Percentiles rank a stretch among this genome's conserved stretches.
These are phyloP conservation scores for Penicillium ochrochloron DNA, from an alignment of 495 filamentous ascomycete species.

Conservation along the genomic window DNA sequence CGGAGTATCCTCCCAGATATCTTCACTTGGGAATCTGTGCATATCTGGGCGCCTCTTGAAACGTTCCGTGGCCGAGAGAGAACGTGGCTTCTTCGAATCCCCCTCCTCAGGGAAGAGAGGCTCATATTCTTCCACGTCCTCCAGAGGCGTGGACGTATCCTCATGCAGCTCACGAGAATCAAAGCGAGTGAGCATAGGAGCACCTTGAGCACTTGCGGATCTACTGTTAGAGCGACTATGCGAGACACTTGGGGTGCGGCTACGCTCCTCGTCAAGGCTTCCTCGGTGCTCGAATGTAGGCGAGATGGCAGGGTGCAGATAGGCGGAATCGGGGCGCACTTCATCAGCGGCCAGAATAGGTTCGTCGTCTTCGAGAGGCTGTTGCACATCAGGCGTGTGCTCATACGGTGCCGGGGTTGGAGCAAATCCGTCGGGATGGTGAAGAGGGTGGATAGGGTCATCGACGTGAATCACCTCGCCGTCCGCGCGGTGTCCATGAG, in stretches of 20 bases:
- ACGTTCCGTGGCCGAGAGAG: slow-evolving; percentile 61
- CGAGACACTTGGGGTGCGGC: slow-evolving; percentile 56
- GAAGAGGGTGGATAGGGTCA: slow-evolving; percentile 64
- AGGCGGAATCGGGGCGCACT: slow-evolving; percentile 75
- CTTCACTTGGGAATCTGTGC: slow-evolving; percentile 87
- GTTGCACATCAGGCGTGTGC: slow-evolving; percentile 12
- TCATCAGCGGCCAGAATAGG: slow-evolving; percentile 94
- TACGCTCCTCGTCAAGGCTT: slow-evolving; percentile 62
- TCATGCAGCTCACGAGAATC: slow-evolving; percentile 58
- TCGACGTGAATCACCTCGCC: slow-evolving; percentile 76
- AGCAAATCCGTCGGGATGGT: slow-evolving; percentile 65
- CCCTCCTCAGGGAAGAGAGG: slow-evolving; percentile 87
- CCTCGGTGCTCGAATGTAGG: slow-evolving; percentile 64
- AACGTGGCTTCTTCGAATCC: slow-evolving; percentile 59
- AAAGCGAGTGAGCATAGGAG: slow-evolving; percentile 51
- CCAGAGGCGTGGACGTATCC: slow-evolving; percentile 69
- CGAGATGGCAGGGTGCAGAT: slow-evolving; percentile 73
- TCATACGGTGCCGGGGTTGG: slow-evolving; percentile 33
- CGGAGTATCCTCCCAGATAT: slow-evolving; percentile 97
- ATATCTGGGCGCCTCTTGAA: slow-evolving; percentile 65
- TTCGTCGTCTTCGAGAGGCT: slow-evolving; percentile 53
- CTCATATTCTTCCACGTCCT: slow-evolving; percentile 93
- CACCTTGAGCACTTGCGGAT: slow-evolving; percentile 64
- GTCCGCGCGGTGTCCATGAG: slow-evolving; percentile 47
- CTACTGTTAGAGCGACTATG: slow-evolving; percentile 76